phyloP scores from a whole-genome alignment of 2,329 filamentous ascomycete genomes.

The Colletotrichum tropicale region DNA sequence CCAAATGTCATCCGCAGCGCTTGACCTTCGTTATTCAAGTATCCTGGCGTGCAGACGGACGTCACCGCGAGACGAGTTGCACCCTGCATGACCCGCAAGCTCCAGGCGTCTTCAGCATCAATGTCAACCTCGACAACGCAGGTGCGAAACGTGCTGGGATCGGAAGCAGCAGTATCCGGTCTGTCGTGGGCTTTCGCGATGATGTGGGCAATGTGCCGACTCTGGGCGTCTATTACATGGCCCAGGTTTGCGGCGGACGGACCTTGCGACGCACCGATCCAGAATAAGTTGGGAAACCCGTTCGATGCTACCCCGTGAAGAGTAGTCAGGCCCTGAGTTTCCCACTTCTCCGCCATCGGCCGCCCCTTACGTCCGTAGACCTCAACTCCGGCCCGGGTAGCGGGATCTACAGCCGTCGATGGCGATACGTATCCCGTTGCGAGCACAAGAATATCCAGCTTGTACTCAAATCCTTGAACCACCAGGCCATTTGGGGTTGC shows the following conservation, averaged over 20 bases:
- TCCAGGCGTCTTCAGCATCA: neutral
- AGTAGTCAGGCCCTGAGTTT: neutral
- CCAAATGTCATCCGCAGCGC: neutral
- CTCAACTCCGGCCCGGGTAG: neutral
- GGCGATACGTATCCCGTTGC: slow-evolving; percentile 41
- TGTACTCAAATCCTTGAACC: slow-evolving; percentile 49
- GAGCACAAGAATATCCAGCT: slow-evolving; percentile 43
- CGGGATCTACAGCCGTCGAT: neutral
- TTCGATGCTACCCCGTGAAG: neutral
- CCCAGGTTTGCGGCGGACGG: neutral
- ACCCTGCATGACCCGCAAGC: neutral
- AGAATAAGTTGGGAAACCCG: neutral
- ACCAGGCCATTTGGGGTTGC: slow-evolving; percentile 51
- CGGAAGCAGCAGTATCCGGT: neutral
- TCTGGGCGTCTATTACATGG: neutral
- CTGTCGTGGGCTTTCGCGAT: neutral
- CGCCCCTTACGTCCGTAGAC: neutral
- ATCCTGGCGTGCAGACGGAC: neutral
- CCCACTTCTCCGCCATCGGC: neutral
- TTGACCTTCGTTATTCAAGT: neutral
- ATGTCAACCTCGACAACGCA: neutral
- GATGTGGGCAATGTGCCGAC: neutral
- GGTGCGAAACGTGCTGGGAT: fast-evolving
- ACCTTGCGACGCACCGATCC: neutral
- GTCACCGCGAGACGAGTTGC: neutral